Evolutionary conservation across 257 asterid species (phyloP).

Genomic region (Lantana camara): DNA sequence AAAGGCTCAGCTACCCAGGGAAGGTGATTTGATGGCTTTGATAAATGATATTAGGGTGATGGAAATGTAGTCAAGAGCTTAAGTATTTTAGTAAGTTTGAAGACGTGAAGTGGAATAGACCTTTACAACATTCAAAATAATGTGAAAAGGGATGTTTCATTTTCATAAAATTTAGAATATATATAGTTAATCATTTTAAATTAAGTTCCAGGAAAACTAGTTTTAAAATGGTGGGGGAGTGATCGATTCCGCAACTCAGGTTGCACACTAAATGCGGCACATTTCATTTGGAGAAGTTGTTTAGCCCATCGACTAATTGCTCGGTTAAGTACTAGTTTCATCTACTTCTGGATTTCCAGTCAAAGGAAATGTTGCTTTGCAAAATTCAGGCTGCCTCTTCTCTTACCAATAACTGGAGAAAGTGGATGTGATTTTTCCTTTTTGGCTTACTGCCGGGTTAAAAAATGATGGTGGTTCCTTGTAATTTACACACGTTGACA

Average conservation of each 20-base stretch:
- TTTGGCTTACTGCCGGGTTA: not conserved
- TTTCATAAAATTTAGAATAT: not conserved
- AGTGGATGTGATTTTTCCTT: not conserved
- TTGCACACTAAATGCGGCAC: not conserved
- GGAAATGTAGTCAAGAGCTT: conserved; percentile 6
- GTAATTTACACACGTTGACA: not conserved
- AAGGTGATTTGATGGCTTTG: conserved; percentile 7
- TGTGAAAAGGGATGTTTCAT: not conserved
- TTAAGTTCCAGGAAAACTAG: not conserved
- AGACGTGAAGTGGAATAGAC: not conserved
- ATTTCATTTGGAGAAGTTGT: conserved; percentile 1
- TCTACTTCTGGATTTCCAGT: conserved; percentile 12
- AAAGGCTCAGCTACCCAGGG: not conserved
- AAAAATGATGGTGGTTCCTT: conserved; percentile 4
- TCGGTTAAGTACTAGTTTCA: conserved; percentile 16
- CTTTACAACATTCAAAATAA: conserved; percentile 7
- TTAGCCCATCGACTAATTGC: conserved; percentile 11
- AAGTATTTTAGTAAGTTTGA: not conserved
- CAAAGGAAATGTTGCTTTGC: not conserved
- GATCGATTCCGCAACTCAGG: conserved; percentile 10
- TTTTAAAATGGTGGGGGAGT: conserved; percentile 1
- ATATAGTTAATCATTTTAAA: not conserved
- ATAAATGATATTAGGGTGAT: conserved; percentile 7
- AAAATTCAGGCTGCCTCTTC: not conserved
- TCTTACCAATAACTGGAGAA: conserved; percentile 12